Conservation (phyloP, 345 rosid genomes). For the Salix koriyanagi region DNA sequence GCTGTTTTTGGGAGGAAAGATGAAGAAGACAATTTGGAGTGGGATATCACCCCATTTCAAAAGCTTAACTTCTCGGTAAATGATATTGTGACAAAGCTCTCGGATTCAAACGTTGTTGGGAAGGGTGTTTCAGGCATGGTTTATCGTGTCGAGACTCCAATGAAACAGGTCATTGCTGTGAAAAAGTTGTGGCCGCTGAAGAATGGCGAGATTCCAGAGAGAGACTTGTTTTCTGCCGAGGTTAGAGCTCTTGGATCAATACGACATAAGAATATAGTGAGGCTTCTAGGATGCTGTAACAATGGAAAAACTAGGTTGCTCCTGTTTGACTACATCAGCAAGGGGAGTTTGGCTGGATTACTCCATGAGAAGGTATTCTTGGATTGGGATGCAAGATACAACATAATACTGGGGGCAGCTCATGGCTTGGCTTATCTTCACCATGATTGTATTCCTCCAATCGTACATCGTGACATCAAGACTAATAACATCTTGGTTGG, state of each 20-base stretch:
- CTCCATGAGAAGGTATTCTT: constrained; percentile 46
- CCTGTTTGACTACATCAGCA: constrained; percentile 60
- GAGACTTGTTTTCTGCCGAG: constrained; percentile 66
- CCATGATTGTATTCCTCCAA: constrained; percentile 66
- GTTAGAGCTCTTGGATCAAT: constrained; percentile 62
- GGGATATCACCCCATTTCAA: constrained; percentile 65
- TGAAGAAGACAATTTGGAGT: constrained; percentile 37
- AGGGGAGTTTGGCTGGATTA: constrained; percentile 59
- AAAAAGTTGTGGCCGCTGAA: constrained; percentile 65
- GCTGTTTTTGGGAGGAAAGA: constrained; percentile 15
- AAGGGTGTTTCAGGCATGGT: constrained; percentile 69
- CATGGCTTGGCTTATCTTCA: constrained; percentile 73
- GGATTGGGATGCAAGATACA: constrained; percentile 70
- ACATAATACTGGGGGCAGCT: constrained; percentile 60
- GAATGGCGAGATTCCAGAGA: constrained; percentile 42
- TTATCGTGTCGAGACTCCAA: constrained; percentile 53
- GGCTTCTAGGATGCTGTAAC: constrained; percentile 60
- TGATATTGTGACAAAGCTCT: constrained; percentile 43
- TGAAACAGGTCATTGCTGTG: constrained; percentile 56
- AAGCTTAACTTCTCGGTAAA: constrained; percentile 55
- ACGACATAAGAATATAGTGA: constrained; percentile 66
- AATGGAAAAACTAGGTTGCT: constrained; percentile 59
- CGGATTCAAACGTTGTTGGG: constrained; percentile 54
- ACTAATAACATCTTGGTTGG: constrained; percentile 69
- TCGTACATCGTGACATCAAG: constrained; percentile 73